Base-by-base conservation (phyloP, 257 asterid genomes). In the Agastache rugosa region DNA sequence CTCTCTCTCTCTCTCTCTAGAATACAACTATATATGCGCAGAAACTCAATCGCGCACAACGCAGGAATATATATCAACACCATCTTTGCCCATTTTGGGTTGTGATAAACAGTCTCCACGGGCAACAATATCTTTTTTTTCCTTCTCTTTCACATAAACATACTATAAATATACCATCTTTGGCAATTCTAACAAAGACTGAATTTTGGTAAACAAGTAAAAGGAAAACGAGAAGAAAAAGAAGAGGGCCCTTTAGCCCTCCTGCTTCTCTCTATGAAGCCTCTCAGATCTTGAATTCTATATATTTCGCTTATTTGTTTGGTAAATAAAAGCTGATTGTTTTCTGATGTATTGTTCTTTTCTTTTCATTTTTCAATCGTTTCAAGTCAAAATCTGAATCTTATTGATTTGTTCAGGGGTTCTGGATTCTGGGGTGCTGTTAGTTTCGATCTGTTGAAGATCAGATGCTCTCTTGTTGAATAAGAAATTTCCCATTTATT, bases 211-310 rank as follows among this genome's bases (percentile, higher is more conserved):
- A 44, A 73, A 78, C 81, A 73, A 74, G 75, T 68, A 42, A 22
- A 82, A 75, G 75, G 75, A 74, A 74, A 63, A 77, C 80, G 74
- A 69, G 83, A 80, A 84, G 87, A 79, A 81, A 58, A 75, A 78
- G 76, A 81, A 80, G 82, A 83, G 92, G 92, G 83, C 85, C 85
- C 81, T 75, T 67, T 31, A 81, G 85, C 88, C 87, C 87, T 85
- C 91, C 91, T 87, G 86, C 89, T 91, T 83, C 83, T 83, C 59
- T 80, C 88, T 76, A 76, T 80, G 89, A 82, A 84, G 83, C 88
- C 55, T 83, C 76, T 79, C 81, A 81, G 91, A 92, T 92, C 97
- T 92, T 90, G 83, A 81, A 62, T 82, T 71, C 37, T 61, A 76
- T 75, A 70, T 67, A 72, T 75, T 83, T 84, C 59, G 77, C 75